phyloP scores from a whole-genome alignment of 2,329 filamentous ascomycete genomes.

The Botrytis porri region DNA sequence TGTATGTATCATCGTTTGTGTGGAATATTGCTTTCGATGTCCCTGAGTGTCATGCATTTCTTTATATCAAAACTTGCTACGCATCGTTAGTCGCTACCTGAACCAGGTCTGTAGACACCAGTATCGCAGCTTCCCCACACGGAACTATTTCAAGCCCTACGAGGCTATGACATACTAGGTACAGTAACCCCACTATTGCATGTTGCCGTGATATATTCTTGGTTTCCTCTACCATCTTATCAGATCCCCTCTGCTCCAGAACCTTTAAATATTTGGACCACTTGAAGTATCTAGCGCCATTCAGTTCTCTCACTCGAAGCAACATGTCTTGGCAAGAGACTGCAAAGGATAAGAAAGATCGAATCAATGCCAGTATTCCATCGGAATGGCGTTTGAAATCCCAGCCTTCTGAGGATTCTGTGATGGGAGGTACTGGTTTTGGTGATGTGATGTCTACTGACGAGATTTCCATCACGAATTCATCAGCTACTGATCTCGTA shows the following conservation, averaged over 20 bases:
- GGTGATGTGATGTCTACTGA: conserved; percentile 36
- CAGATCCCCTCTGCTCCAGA: background rate
- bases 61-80: background rate
- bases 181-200: background rate
- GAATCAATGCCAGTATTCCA: conserved; percentile 53
- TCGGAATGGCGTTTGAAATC: conserved; percentile 52
- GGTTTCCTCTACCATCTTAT: background rate
- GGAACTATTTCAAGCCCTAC: background rate
- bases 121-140: background rate
- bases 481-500: conserved; percentile 31
- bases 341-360: conserved; percentile 52
- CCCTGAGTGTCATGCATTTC: background rate
- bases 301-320: background rate
- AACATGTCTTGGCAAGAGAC: conserved; percentile 46
- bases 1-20: background rate
- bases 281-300: background rate
- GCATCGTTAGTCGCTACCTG: background rate
- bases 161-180: background rate
- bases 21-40: background rate
- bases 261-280: background rate
- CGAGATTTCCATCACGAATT: conserved; percentile 45
- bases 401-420: conserved; percentile 55
- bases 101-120: background rate
- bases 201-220: background rate
- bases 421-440: conserved; percentile 41